Evolutionary conservation across 2,329 filamentous ascomycete species (phyloP).

Genomic region (Clonostachys sp.): DNA sequence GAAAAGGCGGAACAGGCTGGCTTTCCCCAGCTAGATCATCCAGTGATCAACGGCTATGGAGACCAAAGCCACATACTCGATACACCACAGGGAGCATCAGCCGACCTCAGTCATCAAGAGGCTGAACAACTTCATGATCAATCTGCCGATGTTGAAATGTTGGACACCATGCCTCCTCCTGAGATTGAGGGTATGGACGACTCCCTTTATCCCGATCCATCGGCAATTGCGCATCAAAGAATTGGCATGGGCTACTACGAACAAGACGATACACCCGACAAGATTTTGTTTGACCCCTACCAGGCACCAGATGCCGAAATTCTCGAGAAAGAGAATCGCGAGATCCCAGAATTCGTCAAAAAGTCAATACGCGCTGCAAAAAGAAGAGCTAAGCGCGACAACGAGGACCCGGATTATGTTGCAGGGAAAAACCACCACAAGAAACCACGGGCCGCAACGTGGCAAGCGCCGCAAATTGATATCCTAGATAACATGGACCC

Average conservation of each 20-base stretch:
- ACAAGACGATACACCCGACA: slow-evolving; percentile 51
- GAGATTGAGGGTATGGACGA: slow-evolving; percentile 20
- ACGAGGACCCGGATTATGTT: slow-evolving; percentile 51
- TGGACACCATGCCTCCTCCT: background rate
- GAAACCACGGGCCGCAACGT: slow-evolving; percentile 17
- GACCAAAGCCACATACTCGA: slow-evolving; percentile 9
- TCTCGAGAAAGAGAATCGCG: slow-evolving; percentile 34
- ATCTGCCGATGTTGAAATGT: background rate
- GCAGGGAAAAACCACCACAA: slow-evolving; percentile 36
- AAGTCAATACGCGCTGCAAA: slow-evolving; percentile 50
- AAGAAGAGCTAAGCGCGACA: slow-evolving; percentile 45
- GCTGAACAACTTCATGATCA: background rate
- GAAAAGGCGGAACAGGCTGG: slow-evolving; percentile 7
- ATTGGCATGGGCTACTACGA: slow-evolving; percentile 60
- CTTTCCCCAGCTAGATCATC: slow-evolving; percentile 1
- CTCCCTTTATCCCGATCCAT: slow-evolving; percentile 43
- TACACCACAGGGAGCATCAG: too few relatives aligned
- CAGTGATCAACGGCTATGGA: slow-evolving; percentile 14
- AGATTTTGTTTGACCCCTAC: slow-evolving; percentile 56
- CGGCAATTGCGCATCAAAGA: slow-evolving; percentile 37
- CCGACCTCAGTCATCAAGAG: too few relatives aligned
- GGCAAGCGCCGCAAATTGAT: slow-evolving; percentile 16
- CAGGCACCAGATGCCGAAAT: slow-evolving; percentile 43
- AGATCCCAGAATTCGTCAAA: slow-evolving; percentile 49
- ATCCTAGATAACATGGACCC: slow-evolving; percentile 43